phyloP scores from a whole-genome alignment of 1,284 basidiomycete genomes.

The Apiotrichum akiyoshidainum region DNA sequence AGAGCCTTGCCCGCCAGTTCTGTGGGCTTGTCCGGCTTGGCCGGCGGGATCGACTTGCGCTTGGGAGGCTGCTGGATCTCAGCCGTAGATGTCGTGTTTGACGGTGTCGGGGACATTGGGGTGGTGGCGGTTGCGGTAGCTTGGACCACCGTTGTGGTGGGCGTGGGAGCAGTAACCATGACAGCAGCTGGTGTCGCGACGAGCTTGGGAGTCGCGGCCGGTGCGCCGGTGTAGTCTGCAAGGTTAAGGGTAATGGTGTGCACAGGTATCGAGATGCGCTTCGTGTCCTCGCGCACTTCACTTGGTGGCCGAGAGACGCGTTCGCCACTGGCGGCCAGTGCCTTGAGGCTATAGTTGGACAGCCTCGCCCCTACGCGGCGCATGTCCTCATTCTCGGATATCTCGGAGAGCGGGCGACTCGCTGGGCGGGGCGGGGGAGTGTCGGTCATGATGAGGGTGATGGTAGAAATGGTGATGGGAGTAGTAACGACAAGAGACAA shows the following conservation, averaged over 20 bases:
- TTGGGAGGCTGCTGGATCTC: background rate
- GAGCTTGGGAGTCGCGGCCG: conserved; percentile 5
- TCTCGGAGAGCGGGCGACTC: conserved; percentile 20
- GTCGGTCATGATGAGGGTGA: conserved; percentile 13
- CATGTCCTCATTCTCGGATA: conserved; percentile 23
- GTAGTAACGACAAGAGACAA: background rate
- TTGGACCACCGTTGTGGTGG: background rate
- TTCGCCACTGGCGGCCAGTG: conserved; percentile 5
- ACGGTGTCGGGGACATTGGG: conserved; percentile 1
- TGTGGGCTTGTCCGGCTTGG: conserved; percentile 7
- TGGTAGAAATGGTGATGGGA: background rate
- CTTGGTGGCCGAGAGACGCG: conserved; percentile 28
- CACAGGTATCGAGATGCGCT: conserved; percentile 26
- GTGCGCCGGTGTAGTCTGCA: conserved; percentile 29
- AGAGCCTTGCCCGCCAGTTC: conserved; percentile 2
- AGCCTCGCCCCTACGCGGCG: conserved; percentile 17
- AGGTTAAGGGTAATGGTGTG: conserved; percentile 47
- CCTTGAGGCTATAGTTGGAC: conserved; percentile 23
- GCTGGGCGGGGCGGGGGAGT: conserved; percentile 6
- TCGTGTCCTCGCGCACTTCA: conserved; percentile 30
- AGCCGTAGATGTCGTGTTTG: background rate
- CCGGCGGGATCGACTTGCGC: conserved; percentile 9
- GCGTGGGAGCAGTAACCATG: conserved; percentile 11
- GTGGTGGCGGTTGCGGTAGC: conserved; percentile 13
- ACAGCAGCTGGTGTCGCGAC: conserved; percentile 7